Base-by-base conservation (phyloP, 208 protist genomes). In the Herpetomonas samuelpessoai region DNA sequence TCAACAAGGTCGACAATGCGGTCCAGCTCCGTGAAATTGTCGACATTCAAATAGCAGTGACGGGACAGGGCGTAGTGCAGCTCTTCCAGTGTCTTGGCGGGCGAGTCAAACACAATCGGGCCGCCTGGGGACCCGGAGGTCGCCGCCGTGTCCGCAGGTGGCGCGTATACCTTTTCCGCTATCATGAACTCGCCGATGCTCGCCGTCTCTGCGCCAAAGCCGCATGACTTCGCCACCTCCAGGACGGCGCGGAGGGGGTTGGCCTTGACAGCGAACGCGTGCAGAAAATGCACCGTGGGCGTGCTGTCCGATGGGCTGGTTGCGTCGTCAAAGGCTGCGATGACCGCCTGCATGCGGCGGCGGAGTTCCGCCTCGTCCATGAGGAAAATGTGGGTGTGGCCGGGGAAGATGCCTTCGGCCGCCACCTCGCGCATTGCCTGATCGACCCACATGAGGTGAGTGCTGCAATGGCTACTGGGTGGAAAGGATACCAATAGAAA, bases 1-100 rank as follows among this genome's bases (percentile, higher is more conserved):
- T 54, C 35, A n/a, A 58, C 52, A 28, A 85, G 31, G 9, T 61
- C 73, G 14, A 72, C 62, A 29, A 87, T 74, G 47, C 73, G 76
- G 19, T 81, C 64, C 10, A 90, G 67, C 61, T 90, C 79, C 14
- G 60, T 51, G 52, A 90, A 83, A 74, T 86, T 87, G 70, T 90
- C 83, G n/a, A 84, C 73, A 64, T 90, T 90, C 35, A 90, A 53
- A 54, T 74, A 83, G 64, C 76, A 82, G 39, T 62, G 61, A 31
- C 46, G 7, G 51, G 74, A 63, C 48, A 91, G 65, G 14, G 80
- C 76, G 57, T 74, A 59, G 52, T 63, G 57, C 3, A 91, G 71
- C 63, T 91, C 79, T 50, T 79, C 71, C 25, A 81, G 28, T 28
- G 78, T 88, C 64, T 91, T 88, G 26, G 74, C 71, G 6, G 80